These are phyloP conservation scores for Metschnikowia sp. DNA, from an alignment of 805 yeast genomes.

Conservation along the genomic window DNA sequence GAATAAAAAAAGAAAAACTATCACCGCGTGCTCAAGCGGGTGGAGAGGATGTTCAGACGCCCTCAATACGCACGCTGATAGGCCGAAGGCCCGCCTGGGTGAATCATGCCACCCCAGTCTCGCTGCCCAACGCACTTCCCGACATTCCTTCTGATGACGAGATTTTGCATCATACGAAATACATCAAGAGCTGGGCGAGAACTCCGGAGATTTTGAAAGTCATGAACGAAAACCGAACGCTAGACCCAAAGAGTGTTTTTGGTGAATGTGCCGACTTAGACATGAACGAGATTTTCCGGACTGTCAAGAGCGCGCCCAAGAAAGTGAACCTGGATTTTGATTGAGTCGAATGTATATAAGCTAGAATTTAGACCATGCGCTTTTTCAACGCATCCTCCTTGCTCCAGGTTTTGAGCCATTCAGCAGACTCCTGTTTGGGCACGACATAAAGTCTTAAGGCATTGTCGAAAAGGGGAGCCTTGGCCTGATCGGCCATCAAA, in stretches of 20 bases:
- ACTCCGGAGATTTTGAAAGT: conserved; percentile 32
- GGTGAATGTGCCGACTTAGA: conserved; percentile 71
- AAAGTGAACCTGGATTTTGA: background rate
- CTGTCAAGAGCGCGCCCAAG: conserved; percentile 31
- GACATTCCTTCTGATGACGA: conserved; percentile 43
- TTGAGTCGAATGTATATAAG: background rate
- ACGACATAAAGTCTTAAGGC: conserved; percentile 72
- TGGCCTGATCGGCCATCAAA: conserved; percentile 57
- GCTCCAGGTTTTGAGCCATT: conserved; percentile 68
- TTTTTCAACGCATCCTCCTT: conserved; percentile 55
- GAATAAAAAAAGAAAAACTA: conserved; percentile 5
- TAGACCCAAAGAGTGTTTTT: conserved; percentile 68
- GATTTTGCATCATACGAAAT: conserved; percentile 11
- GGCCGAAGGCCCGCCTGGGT: too few relatives aligned
- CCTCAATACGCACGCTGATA: background rate
- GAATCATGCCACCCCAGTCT: background rate
- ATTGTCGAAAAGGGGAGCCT: conserved; percentile 74
- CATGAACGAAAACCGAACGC: conserved; percentile 25
- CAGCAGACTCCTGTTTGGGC: conserved; percentile 62
- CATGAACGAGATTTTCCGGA: conserved; percentile 57
- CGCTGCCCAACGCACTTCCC: conserved; percentile 23
- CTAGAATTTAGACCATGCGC: conserved; percentile 15
- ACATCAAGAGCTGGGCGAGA: conserved; percentile 34
- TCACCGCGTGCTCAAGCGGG: background rate
- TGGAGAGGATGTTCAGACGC: background rate